Percentiles rank a stretch among this genome's conserved stretches.
phyloP scores from a whole-genome alignment of 2,329 filamentous ascomycete species.

The Gaeumannomyces sp. region DNA sequence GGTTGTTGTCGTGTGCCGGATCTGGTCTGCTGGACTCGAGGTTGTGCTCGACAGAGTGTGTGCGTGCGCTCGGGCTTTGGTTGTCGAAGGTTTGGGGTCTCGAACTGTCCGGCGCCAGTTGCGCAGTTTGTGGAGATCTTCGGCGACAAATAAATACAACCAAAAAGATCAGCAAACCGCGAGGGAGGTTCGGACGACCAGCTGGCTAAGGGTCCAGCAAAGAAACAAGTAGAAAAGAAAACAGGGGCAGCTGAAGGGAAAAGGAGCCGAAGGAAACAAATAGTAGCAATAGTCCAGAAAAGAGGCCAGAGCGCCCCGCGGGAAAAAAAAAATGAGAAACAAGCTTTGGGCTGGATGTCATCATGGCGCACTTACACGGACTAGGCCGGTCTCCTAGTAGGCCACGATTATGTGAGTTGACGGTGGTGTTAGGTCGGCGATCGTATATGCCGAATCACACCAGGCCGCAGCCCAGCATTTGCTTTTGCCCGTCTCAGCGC shows the following conservation, averaged over 20 bases:
- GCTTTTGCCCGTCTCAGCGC: not conserved
- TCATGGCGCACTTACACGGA: not conserved
- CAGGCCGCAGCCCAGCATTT: not conserved
- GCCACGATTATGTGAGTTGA: not conserved
- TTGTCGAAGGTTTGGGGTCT: not conserved
- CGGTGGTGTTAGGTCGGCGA: not conserved
- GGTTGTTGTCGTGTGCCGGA: no score
- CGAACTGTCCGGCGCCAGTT: not conserved
- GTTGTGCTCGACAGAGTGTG: not conserved
- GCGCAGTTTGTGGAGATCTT: not conserved
- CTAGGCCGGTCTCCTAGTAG: not conserved
- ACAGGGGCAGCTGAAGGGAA: not conserved
- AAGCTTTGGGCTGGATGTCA: not conserved
- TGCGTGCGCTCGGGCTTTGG: not conserved
- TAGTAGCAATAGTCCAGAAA: not conserved
- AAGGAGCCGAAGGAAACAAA: not conserved
- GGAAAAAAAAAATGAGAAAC: not conserved
- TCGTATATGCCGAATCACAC: not conserved
- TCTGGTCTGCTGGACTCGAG: not conserved
- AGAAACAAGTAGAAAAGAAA: not conserved
- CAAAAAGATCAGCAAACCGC: not conserved
- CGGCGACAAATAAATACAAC: not conserved
- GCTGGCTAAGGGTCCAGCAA: not conserved
- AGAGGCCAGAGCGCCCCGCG: not conserved
- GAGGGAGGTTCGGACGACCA: not conserved